Evolutionary conservation across 1,284 basidiomycete species (phyloP).

Genomic region (Exobasidium rhododendri): DNA sequence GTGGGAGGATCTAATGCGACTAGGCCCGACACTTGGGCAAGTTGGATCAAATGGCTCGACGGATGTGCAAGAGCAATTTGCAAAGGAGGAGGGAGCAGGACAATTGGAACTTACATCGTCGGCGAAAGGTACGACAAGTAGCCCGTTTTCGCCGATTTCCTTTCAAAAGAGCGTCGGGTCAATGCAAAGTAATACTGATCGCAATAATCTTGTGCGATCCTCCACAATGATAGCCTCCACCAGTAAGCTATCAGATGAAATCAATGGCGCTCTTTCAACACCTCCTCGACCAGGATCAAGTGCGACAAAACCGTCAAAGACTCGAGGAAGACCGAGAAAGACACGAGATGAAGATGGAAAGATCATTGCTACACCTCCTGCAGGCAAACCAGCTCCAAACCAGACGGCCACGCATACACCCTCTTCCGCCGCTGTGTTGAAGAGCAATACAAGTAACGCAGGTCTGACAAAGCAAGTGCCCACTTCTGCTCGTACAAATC

Average conservation of each 20-base stretch:
- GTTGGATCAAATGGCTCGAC: neutral
- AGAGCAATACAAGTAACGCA: neutral
- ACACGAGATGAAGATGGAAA: constrained; percentile 3
- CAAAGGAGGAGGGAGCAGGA: neutral
- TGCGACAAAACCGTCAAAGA: neutral
- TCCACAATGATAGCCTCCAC: neutral
- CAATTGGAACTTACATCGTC: neutral
- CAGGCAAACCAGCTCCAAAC: neutral
- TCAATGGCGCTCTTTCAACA: neutral
- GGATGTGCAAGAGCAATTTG: neutral
- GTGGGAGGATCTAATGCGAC: neutral
- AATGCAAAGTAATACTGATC: neutral
- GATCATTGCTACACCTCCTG: neutral
- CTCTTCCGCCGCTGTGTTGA: neutral
- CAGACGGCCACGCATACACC: neutral
- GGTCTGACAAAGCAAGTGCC: too few species aligned
- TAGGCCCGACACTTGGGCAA: neutral
- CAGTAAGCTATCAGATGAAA: neutral
- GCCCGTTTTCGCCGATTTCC: neutral
- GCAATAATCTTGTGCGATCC: neutral
- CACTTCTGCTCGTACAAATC: too few species aligned
- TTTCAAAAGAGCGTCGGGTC: neutral
- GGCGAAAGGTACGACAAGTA: neutral
- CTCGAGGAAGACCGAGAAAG: constrained; percentile 2
- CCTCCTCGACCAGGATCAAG: neutral